Evolutionary conservation across 1,284 basidiomycete species (phyloP), one percentile per base, ranked within the genome.

Genomic region (Heliocybe sulcata): DNA sequence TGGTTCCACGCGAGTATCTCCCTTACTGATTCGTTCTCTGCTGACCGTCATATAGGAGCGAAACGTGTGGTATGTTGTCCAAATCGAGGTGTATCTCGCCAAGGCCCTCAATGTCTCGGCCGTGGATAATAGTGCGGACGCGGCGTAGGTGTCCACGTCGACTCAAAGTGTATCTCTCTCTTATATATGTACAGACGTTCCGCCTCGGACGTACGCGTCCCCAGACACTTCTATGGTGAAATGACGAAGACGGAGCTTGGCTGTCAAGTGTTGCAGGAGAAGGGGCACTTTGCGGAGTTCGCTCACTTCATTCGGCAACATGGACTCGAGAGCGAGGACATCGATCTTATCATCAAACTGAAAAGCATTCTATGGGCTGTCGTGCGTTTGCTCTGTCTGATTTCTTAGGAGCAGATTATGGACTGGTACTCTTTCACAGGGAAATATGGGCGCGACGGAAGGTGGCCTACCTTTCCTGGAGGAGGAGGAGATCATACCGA

Each of bases 351-450:
- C 56, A 75, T 86, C 63, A 93, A 92, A 68, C 71, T 99, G 55
- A 99, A 99, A 72, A 97, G 94, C 65, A 90, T 94, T 10, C 75
- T 99, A 0, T 99, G 97, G 97, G 92, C 94, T 1, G 87, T 99
- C 56, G 94, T 96, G 67, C 64, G 91, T 78, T 16, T 20, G 31
- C 9, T 20, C 38, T 38, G 1, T 14, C 56, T 20, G 2, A 42
- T 14, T 31, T 25, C 49, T 2, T 47, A 23, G 12, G 20, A 25
- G 6, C 4, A 38, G 14, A 45, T 11, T 45, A 35, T 27, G 3
- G 14, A 45, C n/a, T n/a, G n/a, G n/a, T n/a, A n/a, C n/a, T 22
- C 38, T 48, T 53, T 6, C 11, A 20, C 61, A 97, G 93, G 97
- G 96, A 1, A 96, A 96, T 66, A 88, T 99, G 53, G 97, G 94